Percentiles rank a stretch among this genome's conserved stretches.
These are phyloP conservation scores for Phyllosticta citribraziliensis DNA, from an alignment of 2,329 filamentous ascomycete genomes.

Conservation along the genomic window DNA sequence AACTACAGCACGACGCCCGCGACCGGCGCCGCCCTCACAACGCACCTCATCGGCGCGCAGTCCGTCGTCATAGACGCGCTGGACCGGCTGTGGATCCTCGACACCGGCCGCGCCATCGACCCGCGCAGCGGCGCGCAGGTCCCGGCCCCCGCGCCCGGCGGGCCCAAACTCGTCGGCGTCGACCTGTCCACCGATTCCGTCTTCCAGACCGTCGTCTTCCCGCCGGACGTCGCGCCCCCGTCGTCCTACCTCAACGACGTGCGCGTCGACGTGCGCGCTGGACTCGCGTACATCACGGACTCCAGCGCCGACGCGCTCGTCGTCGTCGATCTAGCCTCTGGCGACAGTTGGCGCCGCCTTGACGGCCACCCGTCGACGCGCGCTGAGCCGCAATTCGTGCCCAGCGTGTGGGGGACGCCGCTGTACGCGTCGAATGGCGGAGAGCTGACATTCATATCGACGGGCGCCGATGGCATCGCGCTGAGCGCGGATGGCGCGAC, in stretches of 20 bases:
- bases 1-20: constrained; percentile 41
- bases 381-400: constrained; percentile 36
- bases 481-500: constrained; percentile 39
- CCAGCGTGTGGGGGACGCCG: constrained; percentile 40
- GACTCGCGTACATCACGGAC: constrained; percentile 45
- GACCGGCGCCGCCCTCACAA: constrained; percentile 36
- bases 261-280: constrained; percentile 41
- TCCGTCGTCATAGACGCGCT: constrained; percentile 42
- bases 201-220: constrained; percentile 43
- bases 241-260: constrained; percentile 46
- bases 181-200: constrained; percentile 36
- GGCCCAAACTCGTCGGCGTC: constrained; percentile 43
- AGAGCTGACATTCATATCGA: constrained; percentile 29
- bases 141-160: constrained; percentile 32
- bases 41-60: constrained; percentile 43
- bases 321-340: constrained; percentile 40
- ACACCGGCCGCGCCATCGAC: constrained; percentile 38
- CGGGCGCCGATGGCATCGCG: constrained; percentile 43
- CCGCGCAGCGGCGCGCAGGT: constrained; percentile 36
- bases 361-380: constrained; percentile 33
- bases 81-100: constrained; percentile 45
- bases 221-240: constrained; percentile 34
- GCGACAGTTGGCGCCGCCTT: constrained; percentile 42
- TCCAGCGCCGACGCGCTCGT: constrained; percentile 42
- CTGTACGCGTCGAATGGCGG: constrained; percentile 32